phyloP scores from a whole-genome alignment of 2,329 filamentous ascomycete species.

The Cladosporium sp. region DNA sequence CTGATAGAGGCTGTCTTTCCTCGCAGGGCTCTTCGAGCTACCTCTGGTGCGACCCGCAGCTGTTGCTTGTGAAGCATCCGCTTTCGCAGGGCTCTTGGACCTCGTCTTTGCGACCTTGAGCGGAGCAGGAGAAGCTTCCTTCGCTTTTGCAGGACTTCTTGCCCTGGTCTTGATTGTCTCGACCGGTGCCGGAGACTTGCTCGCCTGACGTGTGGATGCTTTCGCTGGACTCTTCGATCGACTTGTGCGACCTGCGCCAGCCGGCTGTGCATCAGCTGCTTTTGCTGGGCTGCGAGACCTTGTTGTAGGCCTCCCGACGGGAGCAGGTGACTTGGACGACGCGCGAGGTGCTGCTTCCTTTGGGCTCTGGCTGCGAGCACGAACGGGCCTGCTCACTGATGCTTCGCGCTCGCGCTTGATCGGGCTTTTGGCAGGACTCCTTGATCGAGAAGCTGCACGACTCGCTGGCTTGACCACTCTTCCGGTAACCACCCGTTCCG shows the following conservation, averaged over 20 bases:
- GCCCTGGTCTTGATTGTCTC: not conserved
- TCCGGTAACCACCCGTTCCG: not conserved
- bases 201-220: not conserved
- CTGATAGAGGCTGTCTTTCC: not conserved
- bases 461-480: slow-evolving; percentile 3
- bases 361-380: slow-evolving; percentile 4
- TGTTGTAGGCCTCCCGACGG: not conserved
- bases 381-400: not conserved
- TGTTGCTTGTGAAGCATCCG: not conserved
- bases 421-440: slow-evolving; percentile 1
- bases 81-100: not conserved
- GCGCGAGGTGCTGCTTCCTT: not conserved
- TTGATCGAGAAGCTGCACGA: not conserved
- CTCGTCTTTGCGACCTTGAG: not conserved
- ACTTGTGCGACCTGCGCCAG: not conserved
- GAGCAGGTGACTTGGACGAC: slow-evolving; percentile 11
- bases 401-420: not conserved
- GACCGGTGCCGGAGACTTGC: not conserved
- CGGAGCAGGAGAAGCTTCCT: not conserved
- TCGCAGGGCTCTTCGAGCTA: not conserved
- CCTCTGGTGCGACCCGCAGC: not conserved
- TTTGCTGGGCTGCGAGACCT: not conserved
- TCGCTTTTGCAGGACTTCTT: not conserved
- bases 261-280: not conserved
- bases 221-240: slow-evolving; percentile 14